Evolutionary conservation across 768 basidiomycete species (phyloP).

Genomic region (Termitomyces heimii): DNA sequence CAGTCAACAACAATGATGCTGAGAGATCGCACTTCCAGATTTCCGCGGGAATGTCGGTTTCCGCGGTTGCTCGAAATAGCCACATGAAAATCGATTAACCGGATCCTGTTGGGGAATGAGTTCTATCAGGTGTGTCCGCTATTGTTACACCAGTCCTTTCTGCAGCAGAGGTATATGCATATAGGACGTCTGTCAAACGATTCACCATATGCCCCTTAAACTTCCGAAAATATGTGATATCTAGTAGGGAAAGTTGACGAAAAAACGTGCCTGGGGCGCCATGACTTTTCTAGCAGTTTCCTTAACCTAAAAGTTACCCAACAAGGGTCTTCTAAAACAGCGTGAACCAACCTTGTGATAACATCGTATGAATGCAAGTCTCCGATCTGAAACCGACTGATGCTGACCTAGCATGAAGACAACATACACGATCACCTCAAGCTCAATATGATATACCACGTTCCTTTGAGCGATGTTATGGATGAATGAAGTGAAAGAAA

Average conservation of each 20-base stretch:
- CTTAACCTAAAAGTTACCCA: neutral
- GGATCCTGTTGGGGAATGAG: neutral
- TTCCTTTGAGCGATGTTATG: neutral
- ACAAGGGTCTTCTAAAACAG: neutral
- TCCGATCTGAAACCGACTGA: neutral
- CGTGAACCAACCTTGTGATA: neutral
- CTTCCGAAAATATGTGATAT: neutral
- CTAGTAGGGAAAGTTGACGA: neutral
- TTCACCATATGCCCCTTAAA: neutral
- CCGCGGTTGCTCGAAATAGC: slow-evolving; percentile 16
- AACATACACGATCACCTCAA: neutral
- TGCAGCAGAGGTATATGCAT: neutral
- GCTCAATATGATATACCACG: neutral
- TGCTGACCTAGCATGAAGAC: neutral
- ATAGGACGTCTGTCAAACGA: neutral
- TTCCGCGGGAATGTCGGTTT: slow-evolving; percentile 18
- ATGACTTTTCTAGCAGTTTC: neutral
- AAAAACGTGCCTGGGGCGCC: neutral
- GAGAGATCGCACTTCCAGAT: slow-evolving; percentile 12
- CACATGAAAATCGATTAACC: slow-evolving; percentile 4
- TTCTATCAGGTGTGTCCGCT: neutral
- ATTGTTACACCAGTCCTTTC: neutral
- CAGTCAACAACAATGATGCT: slow-evolving; percentile 28
- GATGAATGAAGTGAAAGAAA: neutral
- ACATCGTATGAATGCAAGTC: neutral